Base-by-base conservation (phyloP, 352 stramenopile species). In the Globisporangium lucens region DNA sequence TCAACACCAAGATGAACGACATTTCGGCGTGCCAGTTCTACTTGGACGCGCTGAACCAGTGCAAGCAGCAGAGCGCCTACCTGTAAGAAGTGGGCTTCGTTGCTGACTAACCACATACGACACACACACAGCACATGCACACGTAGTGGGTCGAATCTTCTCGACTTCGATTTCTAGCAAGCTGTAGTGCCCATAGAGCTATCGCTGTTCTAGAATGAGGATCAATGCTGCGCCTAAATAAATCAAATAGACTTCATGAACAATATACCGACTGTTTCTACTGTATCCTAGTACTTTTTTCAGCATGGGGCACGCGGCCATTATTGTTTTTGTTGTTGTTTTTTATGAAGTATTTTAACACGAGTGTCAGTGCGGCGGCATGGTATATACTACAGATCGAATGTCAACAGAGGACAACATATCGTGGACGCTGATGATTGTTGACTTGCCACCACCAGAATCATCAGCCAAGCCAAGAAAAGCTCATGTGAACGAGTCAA, bases 21-120 rank as follows among this genome's bases (percentile, higher is more conserved):
- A 88, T 92, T 24, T 75, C 81, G 30, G 73, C 83, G 66, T 96
- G 88, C 71, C 87, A 96, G 67, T 94, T 91, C 70, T 94, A 93
- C 76, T 74, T 96, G 35, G 85, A 96, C 64, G 76, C 83, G 4
- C 76, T 91, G 53, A 91, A 92, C 79, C 73, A 85, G 75, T 94
- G 87, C 81, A 93, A 96, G 75, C 79, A 90, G 69, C 78, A 93
- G 69, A 83, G 74, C 67, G 69, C 76, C 15, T 87, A 79, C 73
- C 52, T 24, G 24, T 24, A 89, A 71, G 90, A 80, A 76, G 56
- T 36, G 13, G 24, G 27, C 55, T 5, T 43, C 4, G 7, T 13
- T 43, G 8, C 29, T 41, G n/a, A 22, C 30, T 9, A 24, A 43
- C 2, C 30, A 27, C 55, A 60, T 7, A 17, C 41, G 41, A 49